These are phyloP conservation scores for Hypoxylon lenormandii DNA, from an alignment of 495 filamentous ascomycete genomes.

Conservation along the genomic window DNA sequence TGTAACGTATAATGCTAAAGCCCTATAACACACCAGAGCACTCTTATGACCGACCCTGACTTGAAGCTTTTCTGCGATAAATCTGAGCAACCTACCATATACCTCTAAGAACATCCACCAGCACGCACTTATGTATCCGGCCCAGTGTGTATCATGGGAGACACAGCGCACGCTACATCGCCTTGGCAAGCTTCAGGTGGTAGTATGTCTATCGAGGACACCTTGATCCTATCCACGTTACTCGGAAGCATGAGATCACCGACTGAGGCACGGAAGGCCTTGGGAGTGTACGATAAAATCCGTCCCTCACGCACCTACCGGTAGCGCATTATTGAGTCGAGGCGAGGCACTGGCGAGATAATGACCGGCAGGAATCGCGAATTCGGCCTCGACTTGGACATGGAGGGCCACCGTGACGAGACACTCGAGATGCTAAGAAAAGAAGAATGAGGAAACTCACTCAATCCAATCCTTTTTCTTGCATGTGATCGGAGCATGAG, in stretches of 20 bases:
- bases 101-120: constrained; percentile 34
- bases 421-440: too few relatives aligned
- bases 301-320: constrained; percentile 36
- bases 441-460: too few relatives aligned
- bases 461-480: too few relatives aligned
- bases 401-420: not conserved
- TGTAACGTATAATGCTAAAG: too few relatives aligned
- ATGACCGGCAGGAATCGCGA: constrained; percentile 13
- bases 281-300: constrained; percentile 39
- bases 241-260: constrained; percentile 42
- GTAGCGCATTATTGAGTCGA: constrained; percentile 45
- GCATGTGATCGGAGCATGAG: too few relatives aligned
- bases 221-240: constrained; percentile 47
- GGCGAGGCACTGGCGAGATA: constrained; percentile 49
- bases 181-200: constrained; percentile 55
- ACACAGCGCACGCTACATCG: constrained; percentile 59
- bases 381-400: constrained; percentile 19
- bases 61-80: constrained; percentile 27
- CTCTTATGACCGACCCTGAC: not conserved
- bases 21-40: too few relatives aligned
- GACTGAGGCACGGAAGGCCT: constrained; percentile 27
- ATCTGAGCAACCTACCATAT: constrained; percentile 15
- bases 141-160: constrained; percentile 53
- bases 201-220: constrained; percentile 57
- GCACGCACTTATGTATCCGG: constrained; percentile 38